Base-by-base conservation (phyloP, 169 alveolate species). In the Cryptosporidium baileyi region DNA sequence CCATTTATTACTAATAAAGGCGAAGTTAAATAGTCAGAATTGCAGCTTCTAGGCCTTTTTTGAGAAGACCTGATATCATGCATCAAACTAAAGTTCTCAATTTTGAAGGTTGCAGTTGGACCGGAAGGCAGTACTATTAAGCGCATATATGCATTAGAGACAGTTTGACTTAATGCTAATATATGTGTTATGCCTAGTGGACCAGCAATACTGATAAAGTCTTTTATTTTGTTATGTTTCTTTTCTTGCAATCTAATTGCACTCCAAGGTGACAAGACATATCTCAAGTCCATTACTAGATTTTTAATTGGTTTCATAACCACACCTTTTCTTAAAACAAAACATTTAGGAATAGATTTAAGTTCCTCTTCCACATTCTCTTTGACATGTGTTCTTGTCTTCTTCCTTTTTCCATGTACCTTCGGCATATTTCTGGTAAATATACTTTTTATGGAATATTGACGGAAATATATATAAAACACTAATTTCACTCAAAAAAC, bases 1-100 rank as follows among this genome's bases (percentile, higher is more conserved):
- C 91, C 89, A 47, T 81, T 89, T 57, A 89, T 19, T 22, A 89
- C 90, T 40, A 89, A 60, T 6, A 89, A 57, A 28, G 92, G 91
- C 7, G 91, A 82, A 36, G 63, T 54, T 41, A 65, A 51, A 79
- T 63, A 88, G 85, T 89, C 93, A 2, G 82, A 30, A 17, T 67
- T 62, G 54, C 82, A 80, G 40, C 67, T 28, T 30, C 91, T 79
- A 17, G 91, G 89, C 22, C 65, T 41, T 15, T 57, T 41, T 40
- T 88, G 91, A 19, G 80, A 49, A 40, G 62, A 38, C 17, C 90
- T 89, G 26, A 89, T 81, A 43, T 89, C 93, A 3, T 63, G 81
- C 79, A 80, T 67, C 15, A 88, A 40, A 45, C 90, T 28, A 45
- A 80, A 89, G 22, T 45, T 24, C 49, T 52, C 59, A 3, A 89